Evolutionary conservation across 495 filamentous ascomycete species (phyloP).

Genomic region (Penicillium antarcticum): DNA sequence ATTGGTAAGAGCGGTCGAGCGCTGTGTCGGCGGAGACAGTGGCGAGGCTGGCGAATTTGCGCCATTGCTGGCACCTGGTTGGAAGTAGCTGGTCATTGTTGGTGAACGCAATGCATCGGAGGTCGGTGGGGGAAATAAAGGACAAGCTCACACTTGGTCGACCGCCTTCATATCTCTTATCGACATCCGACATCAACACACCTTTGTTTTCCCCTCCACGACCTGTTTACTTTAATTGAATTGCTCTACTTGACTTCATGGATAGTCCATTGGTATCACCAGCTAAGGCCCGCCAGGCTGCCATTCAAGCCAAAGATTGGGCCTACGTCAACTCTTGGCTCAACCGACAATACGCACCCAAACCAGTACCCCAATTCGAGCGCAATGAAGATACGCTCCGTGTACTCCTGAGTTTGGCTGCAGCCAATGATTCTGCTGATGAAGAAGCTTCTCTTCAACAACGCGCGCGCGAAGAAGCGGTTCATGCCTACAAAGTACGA

Average conservation of each 20-base stretch:
- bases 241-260: constrained; percentile 19
- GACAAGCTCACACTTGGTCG: constrained; percentile 16
- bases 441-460: constrained; percentile 62
- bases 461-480: constrained; percentile 37
- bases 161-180: constrained; percentile 27
- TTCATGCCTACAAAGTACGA: constrained; percentile 30
- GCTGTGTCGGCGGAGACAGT: constrained; percentile 32
- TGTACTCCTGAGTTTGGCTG: constrained; percentile 69
- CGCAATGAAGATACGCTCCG: constrained; percentile 80
- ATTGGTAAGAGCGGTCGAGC: constrained; percentile 63
- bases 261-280: constrained; percentile 43
- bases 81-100: constrained; percentile 45
- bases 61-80: constrained; percentile 27
- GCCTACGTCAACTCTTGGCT: constrained; percentile 83
- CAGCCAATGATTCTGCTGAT: constrained; percentile 77
- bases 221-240: neutral
- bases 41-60: constrained; percentile 28
- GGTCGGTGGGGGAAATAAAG: constrained; percentile 15
- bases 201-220: constrained; percentile 1
- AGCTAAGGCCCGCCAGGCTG: constrained; percentile 45
- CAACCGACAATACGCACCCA: constrained; percentile 59
- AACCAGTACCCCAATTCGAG: constrained; percentile 66
- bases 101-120: constrained; percentile 5
- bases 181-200: constrained; percentile 9
- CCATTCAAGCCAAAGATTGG: constrained; percentile 76